Evolutionary conservation across 495 filamentous ascomycete genomes (phyloP), one percentile per base, ranked within the genome.

Genomic region (Thermothielavioides terrestris): DNA sequence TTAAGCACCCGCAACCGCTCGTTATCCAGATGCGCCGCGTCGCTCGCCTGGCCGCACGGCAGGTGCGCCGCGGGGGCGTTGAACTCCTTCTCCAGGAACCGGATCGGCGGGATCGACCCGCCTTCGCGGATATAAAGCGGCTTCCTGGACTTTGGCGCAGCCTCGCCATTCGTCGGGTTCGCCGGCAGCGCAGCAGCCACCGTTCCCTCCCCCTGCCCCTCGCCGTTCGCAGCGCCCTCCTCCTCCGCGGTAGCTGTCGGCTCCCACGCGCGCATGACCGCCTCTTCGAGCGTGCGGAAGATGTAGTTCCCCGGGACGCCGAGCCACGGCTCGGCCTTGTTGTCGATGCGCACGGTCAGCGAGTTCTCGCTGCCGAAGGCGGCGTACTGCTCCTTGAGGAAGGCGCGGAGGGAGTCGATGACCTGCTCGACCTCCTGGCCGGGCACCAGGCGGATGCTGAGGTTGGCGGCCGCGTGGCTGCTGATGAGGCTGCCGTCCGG

Each of bases 61-160:
- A 98, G 62, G 66, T 97, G 91, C 0, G 92, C 92, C 0, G 94
- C 92, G 0, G 89, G 89, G 0, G 92, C 92, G 2, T 77, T 77
- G 60, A 97, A 97, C 58, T 94, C 89, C 68, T 94, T 92, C 64
- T 98, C 92, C 39, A 98, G 64, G 64, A 97, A 97, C 9, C 92
- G 72, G 49, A 95, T 95, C 0, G 86, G 83, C 1, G 94, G 90
- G 55, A 98, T 97, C 0, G 85, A 90, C 3, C 92, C 92, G 2
- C 92, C 92, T 69, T 98, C 92, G 10, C 92, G 80, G 59, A 98
- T 98, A 64, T 94, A 98, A 18, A 98, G 76, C 37, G 85, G 85
- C 44, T 76, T 79, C 6, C 68, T 52, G 7, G 61, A 62, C 58
- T 68, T 75, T 10, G 59, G 42, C 2, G 42, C 28, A 10, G 14